Evolutionary conservation across 1,139 yeast genomes (phyloP).

Genomic region (Suhomyces taliae): DNA sequence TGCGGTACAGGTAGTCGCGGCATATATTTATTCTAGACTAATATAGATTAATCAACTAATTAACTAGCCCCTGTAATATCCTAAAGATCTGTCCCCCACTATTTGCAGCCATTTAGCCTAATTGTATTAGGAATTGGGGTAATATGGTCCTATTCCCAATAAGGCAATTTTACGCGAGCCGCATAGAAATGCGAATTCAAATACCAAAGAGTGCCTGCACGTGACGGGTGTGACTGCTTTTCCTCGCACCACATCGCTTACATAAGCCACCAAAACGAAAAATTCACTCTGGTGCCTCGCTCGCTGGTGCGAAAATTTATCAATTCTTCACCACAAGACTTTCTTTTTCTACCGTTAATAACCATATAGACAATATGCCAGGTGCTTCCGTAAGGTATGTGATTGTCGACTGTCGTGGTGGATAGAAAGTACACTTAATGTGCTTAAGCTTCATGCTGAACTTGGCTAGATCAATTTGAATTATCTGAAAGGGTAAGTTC

Average conservation of each 20-base stretch:
- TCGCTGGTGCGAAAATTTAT: slow-evolving; percentile 7
- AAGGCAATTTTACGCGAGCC: too few relatives aligned
- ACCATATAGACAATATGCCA: slow-evolving; percentile 66
- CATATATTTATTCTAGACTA: too few relatives aligned
- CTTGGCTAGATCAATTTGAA: not conserved
- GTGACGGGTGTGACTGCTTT: slow-evolving; percentile 9
- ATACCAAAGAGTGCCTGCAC: not conserved
- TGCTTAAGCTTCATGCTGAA: slow-evolving; percentile 1
- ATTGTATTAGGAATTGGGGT: too few relatives aligned
- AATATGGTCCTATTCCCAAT: too few relatives aligned
- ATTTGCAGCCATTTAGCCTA: too few relatives aligned
- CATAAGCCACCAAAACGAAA: not conserved
- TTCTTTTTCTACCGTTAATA: slow-evolving; percentile 18
- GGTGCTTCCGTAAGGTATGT: slow-evolving; percentile 99
- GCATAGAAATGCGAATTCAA: too few relatives aligned
- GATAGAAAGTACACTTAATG: slow-evolving; percentile 21
- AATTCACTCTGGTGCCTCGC: not conserved
- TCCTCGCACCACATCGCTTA: not conserved
- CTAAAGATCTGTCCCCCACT: too few relatives aligned
- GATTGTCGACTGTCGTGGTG: slow-evolving; percentile 31
- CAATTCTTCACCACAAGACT: slow-evolving; percentile 7
- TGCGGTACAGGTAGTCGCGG: too few relatives aligned
- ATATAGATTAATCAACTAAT: too few relatives aligned
- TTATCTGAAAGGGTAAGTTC: slow-evolving; percentile 1
- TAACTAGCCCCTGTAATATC: too few relatives aligned